Evolutionary conservation across 1,139 yeast species (phyloP).

Genomic region (Taphrina flavorubra): DNA sequence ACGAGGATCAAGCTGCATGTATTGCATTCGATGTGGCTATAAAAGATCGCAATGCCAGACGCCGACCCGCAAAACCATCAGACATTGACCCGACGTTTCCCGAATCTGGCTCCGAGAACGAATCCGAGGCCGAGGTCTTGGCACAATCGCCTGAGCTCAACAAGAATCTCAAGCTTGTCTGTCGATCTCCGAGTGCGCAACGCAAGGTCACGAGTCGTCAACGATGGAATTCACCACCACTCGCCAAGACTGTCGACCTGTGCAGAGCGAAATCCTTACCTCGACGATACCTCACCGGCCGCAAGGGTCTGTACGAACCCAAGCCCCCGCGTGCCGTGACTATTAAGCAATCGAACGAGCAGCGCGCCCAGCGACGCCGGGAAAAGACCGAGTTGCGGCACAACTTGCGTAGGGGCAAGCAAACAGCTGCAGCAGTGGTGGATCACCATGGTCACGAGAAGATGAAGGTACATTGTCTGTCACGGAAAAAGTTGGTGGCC

Average conservation of each 20-base stretch:
- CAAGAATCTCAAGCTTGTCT: background rate
- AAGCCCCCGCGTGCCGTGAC: constrained; percentile 40
- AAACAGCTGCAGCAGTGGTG: background rate
- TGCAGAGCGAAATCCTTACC: constrained; percentile 19
- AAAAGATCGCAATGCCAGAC: constrained; percentile 24
- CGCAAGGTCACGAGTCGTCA: constrained; percentile 1
- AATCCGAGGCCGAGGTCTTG: constrained; percentile 9
- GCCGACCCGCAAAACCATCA: constrained; percentile 39
- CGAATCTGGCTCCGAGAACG: constrained; percentile 38
- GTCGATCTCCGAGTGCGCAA: constrained; percentile 8
- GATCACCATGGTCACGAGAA: constrained; percentile 32
- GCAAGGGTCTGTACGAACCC: constrained; percentile 28
- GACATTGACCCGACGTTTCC: constrained; percentile 43
- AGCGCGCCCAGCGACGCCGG: constrained; percentile 37
- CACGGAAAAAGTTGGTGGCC: constrained; percentile 28
- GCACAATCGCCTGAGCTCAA: background rate
- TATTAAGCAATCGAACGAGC: constrained; percentile 40
- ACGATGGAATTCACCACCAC: constrained; percentile 18
- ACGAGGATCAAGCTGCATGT: constrained; percentile 43
- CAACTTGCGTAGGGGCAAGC: constrained; percentile 29
- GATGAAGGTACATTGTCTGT: constrained; percentile 37
- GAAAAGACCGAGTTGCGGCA: constrained; percentile 35
- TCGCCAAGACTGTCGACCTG: constrained; percentile 11
- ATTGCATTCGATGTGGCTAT: constrained; percentile 40
- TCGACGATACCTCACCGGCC: constrained; percentile 17